Conservation (phyloP, 257 asterid species). For the Fraxinus pennsylvanica region DNA sequence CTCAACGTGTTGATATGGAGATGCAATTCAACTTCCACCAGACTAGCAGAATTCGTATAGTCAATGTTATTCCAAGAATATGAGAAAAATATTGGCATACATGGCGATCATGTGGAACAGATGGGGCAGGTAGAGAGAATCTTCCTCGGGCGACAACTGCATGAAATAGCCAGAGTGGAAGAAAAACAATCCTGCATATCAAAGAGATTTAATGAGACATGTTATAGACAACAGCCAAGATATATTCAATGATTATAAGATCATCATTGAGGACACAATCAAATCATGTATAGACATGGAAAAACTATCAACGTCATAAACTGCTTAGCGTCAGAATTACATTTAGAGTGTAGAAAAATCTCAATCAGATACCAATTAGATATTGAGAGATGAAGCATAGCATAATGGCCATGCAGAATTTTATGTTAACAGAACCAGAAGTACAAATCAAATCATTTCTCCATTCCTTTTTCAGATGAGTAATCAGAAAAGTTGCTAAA, state of each 20-base stretch:
- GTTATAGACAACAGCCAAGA: constrained; percentile 17
- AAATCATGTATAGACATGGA: not conserved
- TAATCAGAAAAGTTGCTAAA: constrained; percentile 5
- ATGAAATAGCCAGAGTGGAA: constrained; percentile 96
- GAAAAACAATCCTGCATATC: constrained; percentile 77
- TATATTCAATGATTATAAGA: not conserved
- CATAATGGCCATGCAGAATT: not conserved
- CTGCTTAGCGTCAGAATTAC: not conserved
- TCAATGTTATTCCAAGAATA: constrained; percentile 20
- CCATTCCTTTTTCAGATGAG: constrained; percentile 4
- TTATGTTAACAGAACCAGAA: constrained; percentile 3
- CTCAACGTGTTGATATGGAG: constrained; percentile 10
- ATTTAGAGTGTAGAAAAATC: constrained; percentile 11
- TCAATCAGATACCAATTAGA: constrained; percentile 14
- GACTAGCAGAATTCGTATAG: constrained; percentile 25
- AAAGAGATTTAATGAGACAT: constrained; percentile 22
- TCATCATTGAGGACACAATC: not conserved
- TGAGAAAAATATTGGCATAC: constrained; percentile 48
- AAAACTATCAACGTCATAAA: not conserved
- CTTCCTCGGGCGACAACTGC: constrained; percentile 95
- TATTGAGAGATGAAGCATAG: constrained; percentile 5
- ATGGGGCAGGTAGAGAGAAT: constrained; percentile 96
- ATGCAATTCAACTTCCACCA: constrained; percentile 25
- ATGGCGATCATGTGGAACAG: constrained; percentile 95
- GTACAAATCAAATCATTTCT: not conserved